Evolutionary conservation across 2,329 filamentous ascomycete genomes (phyloP), one percentile per base, ranked within the genome.

Genomic region (Myriosclerotinia scirpicola): DNA sequence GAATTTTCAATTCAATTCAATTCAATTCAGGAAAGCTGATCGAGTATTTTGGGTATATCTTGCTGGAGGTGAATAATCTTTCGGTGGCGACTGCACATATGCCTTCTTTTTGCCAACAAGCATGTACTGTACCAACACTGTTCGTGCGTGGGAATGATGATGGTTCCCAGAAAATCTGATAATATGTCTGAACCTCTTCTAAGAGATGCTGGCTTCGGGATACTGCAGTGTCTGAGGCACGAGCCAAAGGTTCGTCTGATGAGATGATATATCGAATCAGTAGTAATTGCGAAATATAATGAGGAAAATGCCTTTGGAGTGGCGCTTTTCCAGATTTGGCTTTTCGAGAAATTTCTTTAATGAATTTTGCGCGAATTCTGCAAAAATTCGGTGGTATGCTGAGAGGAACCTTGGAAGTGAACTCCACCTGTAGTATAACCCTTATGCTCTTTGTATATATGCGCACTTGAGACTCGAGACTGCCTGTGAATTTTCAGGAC

Each of bases 171-270:
- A 38, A 60, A 34, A n/a, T 44, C 38, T 50, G 58, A 50, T 30
- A 54, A 60, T 53, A 54, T 50, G 17, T 26, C 50, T 20, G 36
- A 38, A 58, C 17, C 62, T 54, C 8, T 53, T 65, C 48, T 46
- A 56, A 62, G 65, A 46, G 50, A 63, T 58, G 65, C 56, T 71
- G 72, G 71, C 30, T 69, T 69, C 40, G 55, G 40, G 15, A 56
- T 67, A 50, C 61, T 74, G 73, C 72, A 74, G 72, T 70, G 67
- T 71, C 68, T 70, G 59, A 71, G 69, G 72, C 74, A 74, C 73
- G 69, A 72, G 70, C 74, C 73, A 74, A 54, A 74, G 67, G 73
- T 75, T 75, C 73, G 73, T 75, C 73, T 66, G 71, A 70, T 71
- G 63, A 67, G 55, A 54, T 59, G 69, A 70, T 68, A n/a, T 69